Base-by-base conservation (phyloP, 2,329 filamentous ascomycete genomes). In the Cladosporium sp. region DNA sequence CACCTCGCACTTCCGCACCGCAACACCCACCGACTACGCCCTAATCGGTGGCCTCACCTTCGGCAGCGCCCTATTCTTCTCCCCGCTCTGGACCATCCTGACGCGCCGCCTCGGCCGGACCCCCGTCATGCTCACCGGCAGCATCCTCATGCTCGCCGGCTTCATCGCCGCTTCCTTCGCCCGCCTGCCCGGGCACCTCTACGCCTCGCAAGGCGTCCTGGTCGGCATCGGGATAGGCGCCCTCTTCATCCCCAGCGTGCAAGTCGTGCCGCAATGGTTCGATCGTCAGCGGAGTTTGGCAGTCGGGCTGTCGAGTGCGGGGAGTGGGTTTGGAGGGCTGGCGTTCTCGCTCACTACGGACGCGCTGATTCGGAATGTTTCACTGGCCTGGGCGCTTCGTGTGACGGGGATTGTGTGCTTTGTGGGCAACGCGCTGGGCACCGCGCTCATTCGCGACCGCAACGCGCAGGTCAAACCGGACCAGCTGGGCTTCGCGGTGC, bases 221-320 rank as follows among this genome's bases (percentile, higher is more conserved):
- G 65, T 73, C 7, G 72, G 73, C 0, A 44, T 63, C 4, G 71
- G 72, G 0, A 61, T 74, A 4, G 70, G 70, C 1, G 67, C 68
- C 11, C 55, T 73, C n/a, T 73, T 68, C 36, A 67, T 71, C 3
- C 68, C 70, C 1, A 63, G 63, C 27, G 58, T 69, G 1, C 64
- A 65, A 0, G 61, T 74, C 3, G 54, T 70, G 1, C 64, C 67
- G 1, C 70, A 75, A 42, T 75, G 72, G 72, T 76, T 76, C 54
- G 52, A 56, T 7, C 62, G 56, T n/a, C 61, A 59, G 12, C 60
- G 73, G 1, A 68, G 66, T 29, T 54, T 76, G 2, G 73, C 71
- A 1, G 71, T 69, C 22, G 70, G 70, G 1, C 65, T 76, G 19
- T 64, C 63, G 11, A 58, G 61, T 7, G 66, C 69, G 1, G 73